Conservation (phyloP, 805 yeast genomes). For the Kuraishia borneana region DNA sequence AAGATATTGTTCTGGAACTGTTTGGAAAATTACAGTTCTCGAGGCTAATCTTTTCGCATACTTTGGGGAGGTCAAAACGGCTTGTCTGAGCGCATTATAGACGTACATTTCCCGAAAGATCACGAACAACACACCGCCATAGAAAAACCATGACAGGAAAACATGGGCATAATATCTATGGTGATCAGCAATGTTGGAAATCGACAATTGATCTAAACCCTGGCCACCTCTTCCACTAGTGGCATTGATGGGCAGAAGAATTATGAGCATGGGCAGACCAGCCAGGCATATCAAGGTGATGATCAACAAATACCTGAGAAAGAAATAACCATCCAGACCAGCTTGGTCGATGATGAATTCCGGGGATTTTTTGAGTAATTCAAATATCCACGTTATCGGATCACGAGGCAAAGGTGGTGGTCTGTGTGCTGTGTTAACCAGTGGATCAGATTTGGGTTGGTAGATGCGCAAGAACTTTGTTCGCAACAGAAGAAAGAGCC, state of each 20-base stretch:
- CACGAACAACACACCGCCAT: conserved; percentile 56
- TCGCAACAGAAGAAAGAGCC: conserved; percentile 55
- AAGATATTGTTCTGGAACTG: conserved; percentile 66
- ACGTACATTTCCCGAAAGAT: conserved; percentile 76
- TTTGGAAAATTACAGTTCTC: conserved; percentile 75
- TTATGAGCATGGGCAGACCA: conserved; percentile 49
- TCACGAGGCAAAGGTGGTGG: conserved; percentile 72
- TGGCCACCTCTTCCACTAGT: conserved; percentile 45
- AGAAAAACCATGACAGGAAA: conserved; percentile 69
- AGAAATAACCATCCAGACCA: conserved; percentile 92
- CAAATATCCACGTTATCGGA: conserved; percentile 56
- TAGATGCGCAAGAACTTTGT: conserved; percentile 63
- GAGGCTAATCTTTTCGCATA: conserved; percentile 67
- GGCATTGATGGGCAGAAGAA: conserved; percentile 79
- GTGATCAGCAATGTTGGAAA: conserved; percentile 54
- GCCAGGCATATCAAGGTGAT: conserved; percentile 41
- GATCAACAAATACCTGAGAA: conserved; percentile 62
- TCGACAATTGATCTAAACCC: conserved; percentile 71
- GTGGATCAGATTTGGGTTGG: conserved; percentile 66
- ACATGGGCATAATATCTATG: conserved; percentile 81
- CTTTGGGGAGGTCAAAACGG: conserved; percentile 69
- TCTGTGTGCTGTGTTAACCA: conserved; percentile 44
- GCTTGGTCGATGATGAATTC: conserved; percentile 73
- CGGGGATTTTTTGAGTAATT: conserved; percentile 56
- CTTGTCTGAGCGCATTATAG: conserved; percentile 66